Percentiles rank a stretch among this genome's conserved stretches.
Conservation (phyloP, 169 alveolate species). For the Plasmodium vinckei region DNA sequence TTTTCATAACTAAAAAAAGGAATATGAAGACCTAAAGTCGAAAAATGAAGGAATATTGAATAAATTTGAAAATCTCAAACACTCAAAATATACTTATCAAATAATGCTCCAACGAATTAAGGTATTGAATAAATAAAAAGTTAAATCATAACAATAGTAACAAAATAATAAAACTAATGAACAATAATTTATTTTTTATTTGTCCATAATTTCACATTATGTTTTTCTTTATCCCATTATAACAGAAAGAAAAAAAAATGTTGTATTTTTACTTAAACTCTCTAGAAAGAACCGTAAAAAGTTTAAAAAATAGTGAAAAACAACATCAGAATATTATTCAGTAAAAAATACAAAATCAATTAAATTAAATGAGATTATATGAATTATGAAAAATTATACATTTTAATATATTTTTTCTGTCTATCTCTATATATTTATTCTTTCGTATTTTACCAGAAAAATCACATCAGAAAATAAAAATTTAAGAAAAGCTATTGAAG, state of each 20-base stretch:
- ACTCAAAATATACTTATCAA: slow-evolving; percentile 63
- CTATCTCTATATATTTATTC: too few species aligned
- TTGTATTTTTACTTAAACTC: slow-evolving; percentile 60
- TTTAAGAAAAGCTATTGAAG: slow-evolving; percentile 69
- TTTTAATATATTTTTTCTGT: too few species aligned
- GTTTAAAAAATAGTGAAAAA: slow-evolving; percentile 60
- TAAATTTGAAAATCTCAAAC: slow-evolving; percentile 68
- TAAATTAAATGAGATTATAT: neutral
- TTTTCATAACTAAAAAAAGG: slow-evolving; percentile 22
- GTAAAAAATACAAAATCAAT: slow-evolving; percentile 32
- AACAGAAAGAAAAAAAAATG: slow-evolving; percentile 64
- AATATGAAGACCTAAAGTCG: slow-evolving; percentile 48
- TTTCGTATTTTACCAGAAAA: slow-evolving; percentile 20
- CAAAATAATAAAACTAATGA: too few species aligned
- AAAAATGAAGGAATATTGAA: slow-evolving; percentile 56
- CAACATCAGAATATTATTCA: slow-evolving; percentile 42
- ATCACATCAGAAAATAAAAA: slow-evolving; percentile 63
- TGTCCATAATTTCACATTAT: neutral
- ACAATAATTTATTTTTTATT: too few species aligned
- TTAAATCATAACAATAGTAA: too few species aligned
- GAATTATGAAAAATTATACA: neutral
- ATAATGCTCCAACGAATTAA: slow-evolving; percentile 65
- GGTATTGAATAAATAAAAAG: slow-evolving; percentile 2
- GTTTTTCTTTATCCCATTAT: neutral
- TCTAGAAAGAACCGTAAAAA: slow-evolving; percentile 48